These are phyloP conservation scores for Blastomyces emzantsi DNA, from an alignment of 2,329 filamentous ascomycete genomes.

Conservation along the genomic window DNA sequence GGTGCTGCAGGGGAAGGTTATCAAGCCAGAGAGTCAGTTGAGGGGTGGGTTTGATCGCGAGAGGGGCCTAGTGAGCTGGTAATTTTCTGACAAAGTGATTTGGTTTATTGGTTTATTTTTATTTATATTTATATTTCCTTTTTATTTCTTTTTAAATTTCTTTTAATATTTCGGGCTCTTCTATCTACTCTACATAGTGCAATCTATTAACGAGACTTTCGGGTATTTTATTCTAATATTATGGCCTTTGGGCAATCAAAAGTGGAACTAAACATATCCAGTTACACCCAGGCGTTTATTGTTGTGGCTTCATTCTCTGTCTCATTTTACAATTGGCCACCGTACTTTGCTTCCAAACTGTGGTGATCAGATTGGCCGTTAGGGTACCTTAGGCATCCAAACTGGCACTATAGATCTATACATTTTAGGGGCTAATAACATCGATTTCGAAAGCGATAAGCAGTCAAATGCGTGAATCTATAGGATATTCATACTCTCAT, in stretches of 20 bases:
- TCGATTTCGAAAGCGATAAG: neutral
- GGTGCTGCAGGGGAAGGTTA: constrained; percentile 82
- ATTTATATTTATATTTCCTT: no score
- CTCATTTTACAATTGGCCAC: no score
- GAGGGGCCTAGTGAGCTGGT: constrained; percentile 83
- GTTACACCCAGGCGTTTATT: no score
- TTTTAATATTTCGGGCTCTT: neutral
- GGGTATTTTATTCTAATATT: neutral
- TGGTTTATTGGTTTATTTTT: neutral
- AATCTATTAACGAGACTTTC: neutral
- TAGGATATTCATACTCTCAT: neutral
- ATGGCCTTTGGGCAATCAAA: neutral
- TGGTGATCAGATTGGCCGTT: no score
- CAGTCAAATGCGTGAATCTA: neutral
- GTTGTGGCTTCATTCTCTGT: no score
- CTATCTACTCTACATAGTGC: neutral
- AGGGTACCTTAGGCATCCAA: neutral
- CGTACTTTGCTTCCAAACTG: no score
- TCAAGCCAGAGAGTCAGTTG: constrained; percentile 79
- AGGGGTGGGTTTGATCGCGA: constrained; percentile 82
- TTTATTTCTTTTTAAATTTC: no score
- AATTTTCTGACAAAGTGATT: constrained; percentile 5
- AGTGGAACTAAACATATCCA: neutral
- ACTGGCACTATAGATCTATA: neutral
- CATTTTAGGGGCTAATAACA: neutral